Percentiles rank a stretch among this genome's conserved stretches.
Evolutionary conservation across 2,329 filamentous ascomycete genomes (phyloP).

Genomic region (Calonectria hongkongensis): DNA sequence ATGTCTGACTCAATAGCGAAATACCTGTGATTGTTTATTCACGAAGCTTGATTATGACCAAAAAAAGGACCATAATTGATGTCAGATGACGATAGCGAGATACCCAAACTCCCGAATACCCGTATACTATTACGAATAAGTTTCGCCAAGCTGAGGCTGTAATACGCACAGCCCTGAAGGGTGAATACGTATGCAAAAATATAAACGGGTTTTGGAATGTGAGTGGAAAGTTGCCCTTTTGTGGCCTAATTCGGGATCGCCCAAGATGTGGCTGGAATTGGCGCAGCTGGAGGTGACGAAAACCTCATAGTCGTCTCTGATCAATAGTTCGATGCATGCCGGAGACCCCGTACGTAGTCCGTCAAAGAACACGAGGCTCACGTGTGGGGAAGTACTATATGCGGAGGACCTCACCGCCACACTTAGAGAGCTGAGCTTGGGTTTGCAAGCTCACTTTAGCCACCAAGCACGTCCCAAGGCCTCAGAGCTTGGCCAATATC

Average conservation of each 20-base stretch:
- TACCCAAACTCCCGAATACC: too few relatives aligned
- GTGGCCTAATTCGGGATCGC: neutral
- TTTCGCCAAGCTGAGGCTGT: too few relatives aligned
- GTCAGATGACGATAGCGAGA: too few relatives aligned
- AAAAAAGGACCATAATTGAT: too few relatives aligned
- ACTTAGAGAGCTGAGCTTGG: constrained; percentile 24
- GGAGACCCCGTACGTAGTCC: neutral
- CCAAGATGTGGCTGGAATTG: constrained; percentile 16
- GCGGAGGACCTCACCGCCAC: constrained; percentile 37
- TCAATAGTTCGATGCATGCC: constrained; percentile 8
- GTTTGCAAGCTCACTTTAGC: neutral
- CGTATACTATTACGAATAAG: too few relatives aligned
- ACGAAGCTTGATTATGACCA: too few relatives aligned
- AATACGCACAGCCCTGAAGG: too few relatives aligned
- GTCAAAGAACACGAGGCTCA: constrained; percentile 11
- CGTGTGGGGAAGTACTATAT: constrained; percentile 1
- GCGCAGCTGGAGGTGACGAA: constrained; percentile 1
- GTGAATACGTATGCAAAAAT: too few relatives aligned
- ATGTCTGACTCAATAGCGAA: too few relatives aligned
- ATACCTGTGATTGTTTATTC: too few relatives aligned
- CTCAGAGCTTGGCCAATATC: constrained; percentile 9
- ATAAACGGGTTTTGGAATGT: too few relatives aligned
- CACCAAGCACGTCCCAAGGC: neutral
- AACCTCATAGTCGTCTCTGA: neutral
- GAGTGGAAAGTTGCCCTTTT: neutral